Conservation (phyloP, 169 alveolate genomes). For the Theileria parva region DNA sequence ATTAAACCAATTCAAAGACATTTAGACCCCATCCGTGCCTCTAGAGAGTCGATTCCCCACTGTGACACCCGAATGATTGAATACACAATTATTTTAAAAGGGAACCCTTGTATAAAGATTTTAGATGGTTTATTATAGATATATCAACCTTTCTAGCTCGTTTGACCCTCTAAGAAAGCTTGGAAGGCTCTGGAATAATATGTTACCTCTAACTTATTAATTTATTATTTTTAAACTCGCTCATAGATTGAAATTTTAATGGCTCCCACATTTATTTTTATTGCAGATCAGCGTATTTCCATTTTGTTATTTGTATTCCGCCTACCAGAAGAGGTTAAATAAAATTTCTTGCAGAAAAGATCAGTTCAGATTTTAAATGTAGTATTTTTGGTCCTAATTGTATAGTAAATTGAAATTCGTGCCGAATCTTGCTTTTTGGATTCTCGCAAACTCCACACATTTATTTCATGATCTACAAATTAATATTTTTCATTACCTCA, state of each 20-base stretch:
- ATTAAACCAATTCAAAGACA: not conserved
- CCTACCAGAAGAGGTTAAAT: not conserved
- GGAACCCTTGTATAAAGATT: constrained; percentile 1
- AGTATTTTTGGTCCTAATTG: not conserved
- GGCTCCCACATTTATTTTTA: not conserved
- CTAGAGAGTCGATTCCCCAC: constrained; percentile 7
- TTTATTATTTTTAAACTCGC: not conserved
- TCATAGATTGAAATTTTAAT: not conserved
- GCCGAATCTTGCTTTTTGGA: not conserved
- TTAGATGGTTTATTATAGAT: not conserved
- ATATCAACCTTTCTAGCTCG: not conserved
- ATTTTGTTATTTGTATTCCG: not conserved
- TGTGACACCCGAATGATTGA: not conserved
- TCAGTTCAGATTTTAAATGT: not conserved
- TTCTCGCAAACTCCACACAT: not conserved
- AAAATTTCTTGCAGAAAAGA: not conserved
- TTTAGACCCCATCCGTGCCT: constrained; percentile 23
- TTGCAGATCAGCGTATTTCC: not conserved
- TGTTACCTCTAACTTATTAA: not conserved
- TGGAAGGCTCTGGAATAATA: constrained; percentile 14
- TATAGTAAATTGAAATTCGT: not conserved
- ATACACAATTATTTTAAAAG: not conserved
- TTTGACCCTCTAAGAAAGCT: not conserved
- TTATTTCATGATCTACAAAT: not conserved
- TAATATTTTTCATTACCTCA: not conserved